Evolutionary conservation across 2,329 filamentous ascomycete genomes (phyloP).

Genomic region (Ceratocystis diversiconidia): DNA sequence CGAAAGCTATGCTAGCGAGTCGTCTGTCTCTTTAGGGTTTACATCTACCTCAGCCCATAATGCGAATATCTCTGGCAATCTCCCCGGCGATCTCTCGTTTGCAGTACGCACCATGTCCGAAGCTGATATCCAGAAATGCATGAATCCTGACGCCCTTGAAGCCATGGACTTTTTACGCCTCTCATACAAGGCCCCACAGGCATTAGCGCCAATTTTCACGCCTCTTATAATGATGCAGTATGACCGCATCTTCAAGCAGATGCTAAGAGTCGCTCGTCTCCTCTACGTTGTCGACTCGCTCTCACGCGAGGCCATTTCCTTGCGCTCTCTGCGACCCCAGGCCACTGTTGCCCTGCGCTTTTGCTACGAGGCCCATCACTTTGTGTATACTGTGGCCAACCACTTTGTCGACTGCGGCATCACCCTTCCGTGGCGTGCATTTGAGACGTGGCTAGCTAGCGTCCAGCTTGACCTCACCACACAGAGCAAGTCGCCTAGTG

Average conservation of each 20-base stretch:
- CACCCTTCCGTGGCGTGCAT: slow-evolving; percentile 54
- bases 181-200: slow-evolving; percentile 63
- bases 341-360: slow-evolving; percentile 37
- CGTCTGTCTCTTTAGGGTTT: slow-evolving; percentile 14
- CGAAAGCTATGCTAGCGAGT: slow-evolving; percentile 47
- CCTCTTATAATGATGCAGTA: slow-evolving; percentile 59
- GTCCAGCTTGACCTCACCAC: slow-evolving; percentile 44
- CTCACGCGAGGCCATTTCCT: slow-evolving; percentile 40
- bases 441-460: slow-evolving; percentile 49
- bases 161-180: slow-evolving; percentile 88
- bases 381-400: slow-evolving; percentile 55
- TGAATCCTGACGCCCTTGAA: slow-evolving; percentile 68
- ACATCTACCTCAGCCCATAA: slow-evolving; percentile 6
- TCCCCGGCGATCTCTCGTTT: slow-evolving; percentile 65
- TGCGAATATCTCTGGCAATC: slow-evolving; percentile 26
- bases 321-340: slow-evolving; percentile 25
- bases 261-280: slow-evolving; percentile 67
- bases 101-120: slow-evolving; percentile 66
- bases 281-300: slow-evolving; percentile 58
- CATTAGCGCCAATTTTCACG: slow-evolving; percentile 62
- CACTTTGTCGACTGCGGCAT: slow-evolving; percentile 76
- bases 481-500: slow-evolving; percentile 22
- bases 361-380: slow-evolving; percentile 63
- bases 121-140: slow-evolving; percentile 67
- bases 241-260: slow-evolving; percentile 67